Evolutionary conservation across 2,329 filamentous ascomycete genomes (phyloP), one percentile per base, ranked within the genome.

Genomic region (Cytospora schulzeri): DNA sequence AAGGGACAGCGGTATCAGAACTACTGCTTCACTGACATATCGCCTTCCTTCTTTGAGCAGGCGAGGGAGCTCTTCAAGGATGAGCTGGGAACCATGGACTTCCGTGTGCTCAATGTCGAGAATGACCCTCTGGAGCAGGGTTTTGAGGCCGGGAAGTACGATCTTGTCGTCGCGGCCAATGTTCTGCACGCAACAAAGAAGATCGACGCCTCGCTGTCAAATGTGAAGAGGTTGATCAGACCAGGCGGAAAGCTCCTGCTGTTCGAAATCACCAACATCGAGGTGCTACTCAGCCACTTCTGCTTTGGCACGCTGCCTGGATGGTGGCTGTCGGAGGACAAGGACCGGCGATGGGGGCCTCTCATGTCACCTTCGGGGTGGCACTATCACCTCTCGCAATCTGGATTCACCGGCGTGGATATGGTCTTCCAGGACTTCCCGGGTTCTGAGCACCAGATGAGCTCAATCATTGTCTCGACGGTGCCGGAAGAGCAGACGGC

Each of bases 1-100:
- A 57, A 62, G 26, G 69, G 56, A 53, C 62, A 51, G 28, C 64
- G 68, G 17, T 72, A 68, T 54, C 35, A 48, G 19, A 55, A 63
- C 0, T 78, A 79, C 64, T 73, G 71, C 7, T 79, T 73, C 63
- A 79, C 77, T 3, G 78, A 80, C 54, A 77, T 79, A 31, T 78
- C 77, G 0, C 67, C 72, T 1, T 72, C 70, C 1, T 79, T 78
- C 70, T 79, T 79, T 54, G 72, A 72, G 26, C 67, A 71, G 12
- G 76, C 76, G 0, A 67, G 68, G n/a, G 65, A 71, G 26, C 64
- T 63, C 15, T 72, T 75, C 65, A 48, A 66, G 41, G 58, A 67
- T 1, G 70, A 69, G 57, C 45, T 33, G 9, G 64, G 59, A 3
- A 56, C 62, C 17, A 74, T 79, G 64, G 70, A 60, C 6, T 80